A percentile compares a stretch with the other conserved stretches of the same genome.
These are phyloP conservation scores for Kwoniella botswanensis DNA, from an alignment of 768 basidiomycete genomes.

Conservation along the genomic window DNA sequence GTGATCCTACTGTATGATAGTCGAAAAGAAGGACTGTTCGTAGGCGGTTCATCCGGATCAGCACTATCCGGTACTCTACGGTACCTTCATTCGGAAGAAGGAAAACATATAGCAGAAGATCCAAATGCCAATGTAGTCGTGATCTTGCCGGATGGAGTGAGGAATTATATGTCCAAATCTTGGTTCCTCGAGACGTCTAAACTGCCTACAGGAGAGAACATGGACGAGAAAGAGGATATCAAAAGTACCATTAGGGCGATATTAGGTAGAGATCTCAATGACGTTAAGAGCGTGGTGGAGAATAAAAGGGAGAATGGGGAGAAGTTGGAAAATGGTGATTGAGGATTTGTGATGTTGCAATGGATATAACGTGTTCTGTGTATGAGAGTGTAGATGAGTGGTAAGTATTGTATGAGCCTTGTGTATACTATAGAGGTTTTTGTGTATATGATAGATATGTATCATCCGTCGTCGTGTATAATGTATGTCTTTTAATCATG, in stretches of 20 bases:
- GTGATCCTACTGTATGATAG: constrained; percentile 22
- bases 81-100: constrained; percentile 76
- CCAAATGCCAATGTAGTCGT: constrained; percentile 85
- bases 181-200: constrained; percentile 72
- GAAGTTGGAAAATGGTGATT: constrained; percentile 27
- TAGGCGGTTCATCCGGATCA: constrained; percentile 93
- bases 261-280: constrained; percentile 42
- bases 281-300: constrained; percentile 17
- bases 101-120: constrained; percentile 65
- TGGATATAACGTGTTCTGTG: neutral
- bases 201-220: neutral
- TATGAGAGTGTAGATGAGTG: neutral
- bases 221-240: constrained; percentile 22
- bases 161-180: constrained; percentile 92
- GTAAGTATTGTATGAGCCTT: neutral
- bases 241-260: constrained; percentile 30
- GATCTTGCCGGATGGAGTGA: constrained; percentile 84
- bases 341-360: neutral
- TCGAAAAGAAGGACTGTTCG: constrained; percentile 81
- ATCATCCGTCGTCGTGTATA: too few relatives aligned
- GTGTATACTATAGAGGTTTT: neutral
- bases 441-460: neutral
- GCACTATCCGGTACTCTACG: constrained; percentile 75
- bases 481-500: too few relatives aligned
- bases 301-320: constrained; percentile 2